Conservation (phyloP, 2,329 filamentous ascomycete species). For the Fusarium equiseti region DNA sequence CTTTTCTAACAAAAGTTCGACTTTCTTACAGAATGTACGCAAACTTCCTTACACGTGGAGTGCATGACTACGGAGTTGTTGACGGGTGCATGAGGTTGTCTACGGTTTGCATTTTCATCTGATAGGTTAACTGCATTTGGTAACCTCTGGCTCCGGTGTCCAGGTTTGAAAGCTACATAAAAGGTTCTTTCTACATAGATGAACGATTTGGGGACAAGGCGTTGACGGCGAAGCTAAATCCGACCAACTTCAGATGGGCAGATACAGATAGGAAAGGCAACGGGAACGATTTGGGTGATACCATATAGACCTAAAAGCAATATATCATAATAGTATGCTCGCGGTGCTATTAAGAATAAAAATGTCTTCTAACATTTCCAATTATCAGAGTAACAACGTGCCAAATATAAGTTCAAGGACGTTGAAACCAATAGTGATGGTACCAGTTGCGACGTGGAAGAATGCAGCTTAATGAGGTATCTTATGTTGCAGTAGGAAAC, state of each 20-base stretch:
- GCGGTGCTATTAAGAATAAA: background rate
- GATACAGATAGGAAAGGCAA: constrained; percentile 2
- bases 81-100: constrained; percentile 12
- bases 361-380: background rate
- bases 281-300: constrained; percentile 4
- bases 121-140: constrained; percentile 3
- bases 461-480: constrained; percentile 10
- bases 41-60: background rate
- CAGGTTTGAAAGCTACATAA: background rate
- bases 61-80: constrained; percentile 23
- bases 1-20: background rate
- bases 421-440: background rate
- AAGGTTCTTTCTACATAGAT: constrained; percentile 11
- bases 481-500: constrained; percentile 7
- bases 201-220: constrained; percentile 6
- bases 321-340: background rate
- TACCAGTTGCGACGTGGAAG: background rate
- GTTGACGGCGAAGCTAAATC: constrained; percentile 23
- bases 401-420: background rate
- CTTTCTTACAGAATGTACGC: constrained; percentile 8
- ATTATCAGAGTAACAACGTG: background rate
- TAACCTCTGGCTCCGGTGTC: background rate
- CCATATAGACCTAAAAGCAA: constrained; percentile 31
- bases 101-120: constrained; percentile 2
- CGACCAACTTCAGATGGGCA: constrained; percentile 6